Base-by-base conservation (phyloP, 192 early-diverging fungal species). In the Cetraspora pellucida region DNA sequence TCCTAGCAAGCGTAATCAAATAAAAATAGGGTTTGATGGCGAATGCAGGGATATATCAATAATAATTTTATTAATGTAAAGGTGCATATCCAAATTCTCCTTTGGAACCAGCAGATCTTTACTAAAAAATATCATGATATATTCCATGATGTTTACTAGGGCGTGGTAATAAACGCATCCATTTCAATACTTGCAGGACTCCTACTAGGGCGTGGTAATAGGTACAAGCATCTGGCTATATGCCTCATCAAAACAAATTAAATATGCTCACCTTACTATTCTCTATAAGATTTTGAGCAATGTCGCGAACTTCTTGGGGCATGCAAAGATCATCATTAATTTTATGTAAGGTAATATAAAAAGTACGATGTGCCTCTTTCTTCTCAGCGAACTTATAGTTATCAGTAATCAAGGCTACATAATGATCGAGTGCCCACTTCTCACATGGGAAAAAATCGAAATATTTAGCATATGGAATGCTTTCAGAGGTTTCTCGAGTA, bases 111-210 rank as follows among this genome's bases (percentile, higher is more conserved):
- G n/a, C 50, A 72, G 52, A 57, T 17, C 50, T 28, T 72, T 55
- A 72, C 44, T 13, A 47, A 46, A 25, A 67, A 67, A n/a, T 67
- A n/a, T n/a, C n/a, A 59, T 67, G 44, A 72, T 55, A 72, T 14
- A 57, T 72, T 43, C 70, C 70, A 54, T 57, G 65, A 31, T 57
- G 70, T 72, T 72, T 72, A 57, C 70, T 52, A 72, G 43, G 49
- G 31, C 70, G 70, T 28, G 28, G 8, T 27, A 72, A 72, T 43
- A 72, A 72, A 72, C 70, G 70, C 70, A 72, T 31, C 70, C 69
- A 72, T 54, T 72, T 72, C 69, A 72, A 25, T 72, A 57, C 69
- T 72, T 72, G 69, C 28, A 72, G 1, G 28, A 37, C 2, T 72
- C 69, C 70, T 43, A 72, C 52, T 27, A 72, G 70, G 27, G 10